These are phyloP conservation scores for Russula sp. DNA, from an alignment of 768 basidiomycete species.

Conservation along the genomic window DNA sequence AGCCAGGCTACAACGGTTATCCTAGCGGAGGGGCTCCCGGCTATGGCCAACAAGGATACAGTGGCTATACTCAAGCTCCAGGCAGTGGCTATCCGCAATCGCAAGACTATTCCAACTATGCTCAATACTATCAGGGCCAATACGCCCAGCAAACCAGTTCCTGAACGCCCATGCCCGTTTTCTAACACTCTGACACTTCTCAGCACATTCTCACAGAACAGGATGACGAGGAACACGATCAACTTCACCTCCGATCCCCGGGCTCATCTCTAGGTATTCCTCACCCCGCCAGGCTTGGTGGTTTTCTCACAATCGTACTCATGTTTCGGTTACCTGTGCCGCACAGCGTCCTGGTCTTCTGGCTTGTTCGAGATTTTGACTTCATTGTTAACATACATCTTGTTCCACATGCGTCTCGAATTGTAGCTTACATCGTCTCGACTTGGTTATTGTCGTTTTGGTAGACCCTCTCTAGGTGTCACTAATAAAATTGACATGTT, in stretches of 20 bases:
- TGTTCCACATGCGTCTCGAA: conserved; percentile 30
- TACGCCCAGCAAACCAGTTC: conserved; percentile 70
- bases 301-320: conserved; percentile 29
- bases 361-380: conserved; percentile 27
- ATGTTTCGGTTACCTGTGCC: conserved; percentile 26
- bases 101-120: conserved; percentile 80
- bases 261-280: conserved; percentile 30
- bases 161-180: conserved; percentile 42
- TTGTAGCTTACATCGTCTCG: conserved; percentile 29
- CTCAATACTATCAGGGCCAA: conserved; percentile 86
- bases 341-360: conserved; percentile 18
- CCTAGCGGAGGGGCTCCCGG: conserved; percentile 22
- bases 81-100: conserved; percentile 38
- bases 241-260: conserved; percentile 27
- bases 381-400: conserved; percentile 30
- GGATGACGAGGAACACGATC: conserved; percentile 30
- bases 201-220: conserved; percentile 31
- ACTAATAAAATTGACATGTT: conserved; percentile 28
- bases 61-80: conserved; percentile 24
- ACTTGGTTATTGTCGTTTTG: conserved; percentile 30
- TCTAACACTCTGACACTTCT: conserved; percentile 31
- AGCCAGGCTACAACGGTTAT: conserved; percentile 54
- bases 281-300: conserved; percentile 25
- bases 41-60: conserved; percentile 30
- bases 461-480: conserved; percentile 24